Conservation (phyloP, 768 basidiomycete species). For the Auricularia cornea region DNA sequence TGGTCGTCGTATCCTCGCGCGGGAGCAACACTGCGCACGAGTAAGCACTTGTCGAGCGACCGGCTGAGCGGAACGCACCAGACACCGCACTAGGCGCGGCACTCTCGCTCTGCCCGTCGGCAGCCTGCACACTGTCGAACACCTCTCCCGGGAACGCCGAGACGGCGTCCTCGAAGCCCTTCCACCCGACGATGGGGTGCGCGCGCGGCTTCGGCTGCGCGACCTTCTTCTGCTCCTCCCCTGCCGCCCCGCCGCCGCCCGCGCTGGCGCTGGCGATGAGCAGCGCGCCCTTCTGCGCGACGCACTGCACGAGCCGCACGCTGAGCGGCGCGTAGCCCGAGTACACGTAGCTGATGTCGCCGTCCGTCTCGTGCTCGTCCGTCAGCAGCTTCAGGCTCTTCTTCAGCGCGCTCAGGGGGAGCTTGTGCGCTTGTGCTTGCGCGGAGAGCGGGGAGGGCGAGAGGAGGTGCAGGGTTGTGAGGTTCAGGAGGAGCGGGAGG, state of each 20-base stretch:
- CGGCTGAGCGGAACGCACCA: not conserved
- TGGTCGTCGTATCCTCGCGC: conserved; percentile 63
- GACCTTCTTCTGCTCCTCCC: conserved; percentile 38
- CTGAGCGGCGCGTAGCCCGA: conserved; percentile 95
- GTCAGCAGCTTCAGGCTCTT: conserved; percentile 88
- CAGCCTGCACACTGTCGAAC: conserved; percentile 55
- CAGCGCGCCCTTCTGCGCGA: conserved; percentile 85
- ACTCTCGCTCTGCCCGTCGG: conserved; percentile 3
- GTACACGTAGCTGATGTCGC: conserved; percentile 93
- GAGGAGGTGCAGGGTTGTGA: conserved; percentile 32
- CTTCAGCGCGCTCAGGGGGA: conserved; percentile 63
- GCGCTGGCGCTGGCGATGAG: conserved; percentile 29
- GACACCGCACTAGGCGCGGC: not conserved
- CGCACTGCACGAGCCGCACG: conserved; percentile 84
- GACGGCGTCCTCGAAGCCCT: conserved; percentile 90
- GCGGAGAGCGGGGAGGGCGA: conserved; percentile 61
- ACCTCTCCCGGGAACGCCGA: conserved; percentile 76
- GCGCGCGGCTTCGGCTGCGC: conserved; percentile 53
- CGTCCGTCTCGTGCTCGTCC: conserved; percentile 56
- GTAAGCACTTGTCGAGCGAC: too few relatives aligned
- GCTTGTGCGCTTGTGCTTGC: conserved; percentile 43
- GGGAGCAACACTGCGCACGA: conserved; percentile 19
- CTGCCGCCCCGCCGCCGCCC: conserved; percentile 17
- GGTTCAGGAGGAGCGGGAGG: conserved; percentile 31
- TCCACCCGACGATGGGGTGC: conserved; percentile 93